Evolutionary conservation across 2,329 filamentous ascomycete species (phyloP), one percentile per base, ranked within the genome.

Genomic region (Aureobasidium sp.): DNA sequence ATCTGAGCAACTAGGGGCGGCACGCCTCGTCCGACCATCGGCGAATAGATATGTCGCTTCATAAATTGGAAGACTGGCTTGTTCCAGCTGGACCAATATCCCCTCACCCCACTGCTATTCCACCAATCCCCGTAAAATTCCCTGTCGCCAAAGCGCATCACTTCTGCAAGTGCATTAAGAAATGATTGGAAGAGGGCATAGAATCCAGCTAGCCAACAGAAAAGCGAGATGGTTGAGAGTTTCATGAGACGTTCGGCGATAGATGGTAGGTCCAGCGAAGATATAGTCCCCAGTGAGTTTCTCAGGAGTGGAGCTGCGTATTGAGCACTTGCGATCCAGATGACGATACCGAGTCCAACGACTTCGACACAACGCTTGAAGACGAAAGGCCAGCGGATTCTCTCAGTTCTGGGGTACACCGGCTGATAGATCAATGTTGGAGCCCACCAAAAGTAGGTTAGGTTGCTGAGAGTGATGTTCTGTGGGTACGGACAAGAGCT

Each of bases 41-140:
- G 94, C 42, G 88, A 87, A 76, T 94, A 97, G 57, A 99, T 86
- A 73, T 99, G 94, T 41, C 94, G 82, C 70, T 90, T 92, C 86
- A 99, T 97, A 75, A 96, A 99, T 63, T 91, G 87, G 71, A 96
- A 96, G 6, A 99, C 93, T 0, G 94, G 94, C 73, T 95, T 95
- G 77, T 99, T 99, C 94, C 94, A 99, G 0, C 88, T 89, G 27
- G 92, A 86, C 93, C 93, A 97, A 78, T 99, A 99, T 5, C 83
- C 83, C 37, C 92, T 90, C 7, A 97, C 80, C 66, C 87, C 91
- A 60, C 87, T 86, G 66, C 87, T 90, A 71, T 99, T 99, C 94
- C 94, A 99, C 94, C 94, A 99, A 70, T 96, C 91, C 41, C 90
- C 88, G 74, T 99, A 99, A 74, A 99, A 99, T 58, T 92, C 89